phyloP scores from a whole-genome alignment of 2,329 filamentous ascomycete genomes.

The Aspergillus aculeatus region DNA sequence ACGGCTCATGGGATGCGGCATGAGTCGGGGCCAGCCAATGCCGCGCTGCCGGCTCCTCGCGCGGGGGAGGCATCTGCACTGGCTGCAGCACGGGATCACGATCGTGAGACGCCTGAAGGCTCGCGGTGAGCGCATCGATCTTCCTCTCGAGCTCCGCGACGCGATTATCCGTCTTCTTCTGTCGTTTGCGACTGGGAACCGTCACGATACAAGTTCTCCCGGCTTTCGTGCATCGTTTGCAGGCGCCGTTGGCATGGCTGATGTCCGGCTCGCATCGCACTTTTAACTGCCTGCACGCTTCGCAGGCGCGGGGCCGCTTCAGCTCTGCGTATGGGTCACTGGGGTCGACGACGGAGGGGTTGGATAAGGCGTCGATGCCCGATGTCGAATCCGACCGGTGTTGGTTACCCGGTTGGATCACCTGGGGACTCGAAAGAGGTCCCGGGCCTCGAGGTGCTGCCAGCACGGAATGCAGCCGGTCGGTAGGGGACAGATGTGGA shows the following conservation, averaged over 20 bases:
- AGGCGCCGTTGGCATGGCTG: slow-evolving; percentile 61
- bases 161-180: slow-evolving; percentile 87
- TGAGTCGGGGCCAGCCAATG: slow-evolving; percentile 28
- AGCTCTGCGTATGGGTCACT: slow-evolving; percentile 46
- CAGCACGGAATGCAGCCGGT: slow-evolving; percentile 15
- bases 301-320: slow-evolving; percentile 70
- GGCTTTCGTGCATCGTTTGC: slow-evolving; percentile 76
- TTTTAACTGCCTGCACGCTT: slow-evolving; percentile 72
- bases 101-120: slow-evolving; percentile 59
- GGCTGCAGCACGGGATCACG: slow-evolving; percentile 21
- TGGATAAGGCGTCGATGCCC: slow-evolving; percentile 3
- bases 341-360: slow-evolving; percentile 15
- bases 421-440: slow-evolving; percentile 10
- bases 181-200: slow-evolving; percentile 71
- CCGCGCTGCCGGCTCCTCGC: slow-evolving; percentile 41
- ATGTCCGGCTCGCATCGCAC: slow-evolving; percentile 81
- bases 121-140: slow-evolving; percentile 83
- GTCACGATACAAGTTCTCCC: slow-evolving; percentile 76
- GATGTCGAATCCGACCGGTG: slow-evolving; percentile 5
- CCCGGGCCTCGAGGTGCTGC: slow-evolving; percentile 13
- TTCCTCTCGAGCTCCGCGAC: slow-evolving; percentile 91
- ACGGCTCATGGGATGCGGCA: slow-evolving; percentile 3
- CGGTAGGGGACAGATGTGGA: slow-evolving; percentile 18
- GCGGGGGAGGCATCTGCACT: slow-evolving; percentile 26
- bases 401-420: slow-evolving; percentile 3